Evolutionary conservation across 257 asterid species (phyloP), one percentile per base, ranked within the genome.

Genomic region (Catharanthus roseus): DNA sequence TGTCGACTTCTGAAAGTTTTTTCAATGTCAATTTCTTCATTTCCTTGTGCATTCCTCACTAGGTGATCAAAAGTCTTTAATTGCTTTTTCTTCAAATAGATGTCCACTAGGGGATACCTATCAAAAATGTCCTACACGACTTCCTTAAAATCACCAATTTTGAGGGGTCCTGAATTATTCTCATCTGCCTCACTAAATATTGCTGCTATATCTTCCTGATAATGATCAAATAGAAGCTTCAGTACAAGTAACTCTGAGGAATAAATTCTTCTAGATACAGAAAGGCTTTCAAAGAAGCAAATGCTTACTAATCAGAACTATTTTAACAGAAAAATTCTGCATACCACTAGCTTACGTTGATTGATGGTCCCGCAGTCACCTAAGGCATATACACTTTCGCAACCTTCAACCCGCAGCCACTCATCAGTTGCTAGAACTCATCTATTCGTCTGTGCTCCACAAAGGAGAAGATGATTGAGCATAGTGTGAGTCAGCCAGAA

Each of bases 341-440:
- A 16, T 86, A 93, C 98, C 96, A 89, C 83, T 85, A 93, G 88
- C 81, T 53, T 85, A n/a, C 97, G 91, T 78, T 93, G 99, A 82
- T 88, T 83, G 72, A 93, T 83, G 9, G 97, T 88, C 68, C 96
- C 99, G 53, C 97, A 93, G 78, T 93, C 99, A 49, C 99, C 99
- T 44, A 93, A 79, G 47, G 97, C 99, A 71, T 93, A 93, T 55
- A 91, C 76, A 79, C 53, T 57, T 0, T 86, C 81, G 23, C 87
- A 83, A 45, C 93, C 95, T 81, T 91, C 96, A 72, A 93, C 97
- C 44, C 99, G 74, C 15, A 93, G 87, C 97, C 99, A 93, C 75
- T 93, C 99, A 78, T 93, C 97, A 9, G 97, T 91, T 38, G 97
- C 95, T 74, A 93, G 76, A 26, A 86, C 92, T 75, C 98, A 74